phyloP scores from a whole-genome alignment of 225 moss, liverwort and hornwort genomes.

The Polytrichum formosum region DNA sequence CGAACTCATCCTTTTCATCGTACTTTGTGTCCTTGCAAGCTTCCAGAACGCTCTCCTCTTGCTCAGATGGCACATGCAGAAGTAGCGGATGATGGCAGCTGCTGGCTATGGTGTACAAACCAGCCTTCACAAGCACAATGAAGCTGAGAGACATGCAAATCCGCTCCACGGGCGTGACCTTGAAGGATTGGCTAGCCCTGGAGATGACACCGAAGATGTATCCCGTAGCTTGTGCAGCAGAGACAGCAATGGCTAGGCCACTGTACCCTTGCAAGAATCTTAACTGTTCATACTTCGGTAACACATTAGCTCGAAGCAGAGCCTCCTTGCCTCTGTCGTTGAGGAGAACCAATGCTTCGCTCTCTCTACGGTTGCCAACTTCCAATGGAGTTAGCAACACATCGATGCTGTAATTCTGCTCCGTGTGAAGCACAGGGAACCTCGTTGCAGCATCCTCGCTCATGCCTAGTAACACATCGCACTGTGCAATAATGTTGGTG shows the following conservation, averaged over 20 bases:
- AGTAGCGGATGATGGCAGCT: constrained; percentile 17
- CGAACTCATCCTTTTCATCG: constrained; percentile 9
- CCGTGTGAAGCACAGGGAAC: constrained; percentile 13
- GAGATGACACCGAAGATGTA: constrained; percentile 14
- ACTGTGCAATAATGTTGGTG: constrained; percentile 15
- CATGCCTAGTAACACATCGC: constrained; percentile 15
- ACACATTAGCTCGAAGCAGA: constrained; percentile 10
- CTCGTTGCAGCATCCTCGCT: constrained; percentile 15
- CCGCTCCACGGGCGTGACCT: constrained; percentile 9
- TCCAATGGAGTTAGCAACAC: constrained; percentile 15
- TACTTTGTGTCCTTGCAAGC: constrained; percentile 18
- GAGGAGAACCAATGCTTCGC: constrained; percentile 10
- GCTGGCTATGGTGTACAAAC: constrained; percentile 15
- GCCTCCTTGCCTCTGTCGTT: constrained; percentile 18
- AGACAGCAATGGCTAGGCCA: constrained; percentile 12
- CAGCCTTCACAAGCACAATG: constrained; percentile 10
- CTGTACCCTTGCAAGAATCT: constrained; percentile 16
- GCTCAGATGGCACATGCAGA: constrained; percentile 7
- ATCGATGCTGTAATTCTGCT: constrained; percentile 16
- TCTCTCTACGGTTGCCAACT: constrained; percentile 13
- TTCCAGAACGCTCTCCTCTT: constrained; percentile 13
- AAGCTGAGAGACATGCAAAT: constrained; percentile 12
- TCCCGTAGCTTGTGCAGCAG: constrained; percentile 11
- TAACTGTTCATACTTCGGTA: constrained; percentile 15
- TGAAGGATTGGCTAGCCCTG: constrained; percentile 4